phyloP scores from a whole-genome alignment of 139 green algal genomes.

The Dunaliella primolecta region DNA sequence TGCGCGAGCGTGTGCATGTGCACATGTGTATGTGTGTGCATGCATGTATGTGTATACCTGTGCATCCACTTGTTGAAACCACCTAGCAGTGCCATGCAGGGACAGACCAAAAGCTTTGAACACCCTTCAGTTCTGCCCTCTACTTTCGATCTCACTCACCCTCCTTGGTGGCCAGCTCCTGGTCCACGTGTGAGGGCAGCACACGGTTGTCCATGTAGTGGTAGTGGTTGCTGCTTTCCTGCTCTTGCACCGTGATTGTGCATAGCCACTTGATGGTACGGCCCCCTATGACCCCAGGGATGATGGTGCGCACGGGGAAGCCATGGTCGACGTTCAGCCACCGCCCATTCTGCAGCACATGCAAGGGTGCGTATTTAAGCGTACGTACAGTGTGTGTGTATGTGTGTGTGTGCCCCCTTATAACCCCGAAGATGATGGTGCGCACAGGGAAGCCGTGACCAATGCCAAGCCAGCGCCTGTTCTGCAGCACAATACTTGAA shows the following conservation, averaged over 20 bases:
- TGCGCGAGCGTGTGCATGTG: background rate
- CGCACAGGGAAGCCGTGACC: conserved; percentile 58
- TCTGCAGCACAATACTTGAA: no score
- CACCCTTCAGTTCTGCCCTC: no score
- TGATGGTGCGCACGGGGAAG: conserved; percentile 72
- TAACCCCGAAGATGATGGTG: conserved; percentile 82
- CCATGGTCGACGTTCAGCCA: conserved; percentile 55
- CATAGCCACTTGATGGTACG: conserved; percentile 88
- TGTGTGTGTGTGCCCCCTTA: no score
- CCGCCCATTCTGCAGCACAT: conserved; percentile 56
- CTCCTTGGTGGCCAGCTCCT: conserved; percentile 78
- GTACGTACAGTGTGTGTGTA: no score
- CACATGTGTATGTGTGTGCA: background rate
- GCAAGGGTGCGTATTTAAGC: background rate
- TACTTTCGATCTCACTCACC: conserved; percentile 43
- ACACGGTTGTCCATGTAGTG: conserved; percentile 98
- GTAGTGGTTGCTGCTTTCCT: conserved; percentile 90
- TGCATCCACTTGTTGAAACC: no score
- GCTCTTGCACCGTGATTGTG: conserved; percentile 70
- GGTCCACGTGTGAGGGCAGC: conserved; percentile 89
- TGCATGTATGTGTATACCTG: background rate
- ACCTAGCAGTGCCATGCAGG: no score
- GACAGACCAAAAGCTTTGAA: no score
- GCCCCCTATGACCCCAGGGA: conserved; percentile 85
- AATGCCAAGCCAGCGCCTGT: conserved; percentile 50